Percentiles rank a stretch among this genome's conserved stretches.
These are phyloP conservation scores for Epichloe sibirici DNA, from an alignment of 2,329 filamentous ascomycete species.

Conservation along the genomic window DNA sequence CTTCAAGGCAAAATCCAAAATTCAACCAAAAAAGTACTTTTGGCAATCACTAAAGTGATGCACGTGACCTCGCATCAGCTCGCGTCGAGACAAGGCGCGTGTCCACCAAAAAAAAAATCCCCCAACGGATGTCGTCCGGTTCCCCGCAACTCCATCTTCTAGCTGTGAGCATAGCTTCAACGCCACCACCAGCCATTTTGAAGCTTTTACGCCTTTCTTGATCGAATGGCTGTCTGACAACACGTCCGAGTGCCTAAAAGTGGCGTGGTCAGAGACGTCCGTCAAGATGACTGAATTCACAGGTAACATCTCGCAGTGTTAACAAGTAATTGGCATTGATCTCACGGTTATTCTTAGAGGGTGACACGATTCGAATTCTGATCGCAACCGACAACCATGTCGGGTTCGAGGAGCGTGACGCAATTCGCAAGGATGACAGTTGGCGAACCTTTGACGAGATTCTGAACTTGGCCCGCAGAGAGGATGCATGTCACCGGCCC, in stretches of 20 bases:
- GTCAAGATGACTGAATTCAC: conserved; percentile 5
- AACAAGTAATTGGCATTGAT: neutral
- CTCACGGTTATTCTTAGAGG: conserved; percentile 21
- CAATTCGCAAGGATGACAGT: conserved; percentile 90
- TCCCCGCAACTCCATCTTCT: neutral
- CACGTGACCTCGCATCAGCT: conserved; percentile 19
- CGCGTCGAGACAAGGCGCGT: conserved; percentile 12
- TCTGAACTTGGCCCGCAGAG: conserved; percentile 72
- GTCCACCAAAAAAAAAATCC: conserved; percentile 1
- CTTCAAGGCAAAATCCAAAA: too few species aligned
- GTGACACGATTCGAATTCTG: conserved; percentile 88
- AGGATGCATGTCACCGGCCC: conserved; percentile 46
- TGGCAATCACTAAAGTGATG: neutral
- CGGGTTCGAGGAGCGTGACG: conserved; percentile 86
- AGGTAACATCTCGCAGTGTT: neutral
- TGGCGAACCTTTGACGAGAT: conserved; percentile 95
- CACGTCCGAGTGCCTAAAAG: neutral
- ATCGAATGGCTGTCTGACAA: neutral
- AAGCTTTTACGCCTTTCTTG: too few species aligned
- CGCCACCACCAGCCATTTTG: neutral
- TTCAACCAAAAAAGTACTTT: too few species aligned
- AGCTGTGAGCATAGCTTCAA: neutral
- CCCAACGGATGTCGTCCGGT: neutral
- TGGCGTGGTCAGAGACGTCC: neutral
- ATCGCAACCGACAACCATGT: conserved; percentile 97